phyloP scores from a whole-genome alignment of 148 eudicot species.

The Arbutus unedo region DNA sequence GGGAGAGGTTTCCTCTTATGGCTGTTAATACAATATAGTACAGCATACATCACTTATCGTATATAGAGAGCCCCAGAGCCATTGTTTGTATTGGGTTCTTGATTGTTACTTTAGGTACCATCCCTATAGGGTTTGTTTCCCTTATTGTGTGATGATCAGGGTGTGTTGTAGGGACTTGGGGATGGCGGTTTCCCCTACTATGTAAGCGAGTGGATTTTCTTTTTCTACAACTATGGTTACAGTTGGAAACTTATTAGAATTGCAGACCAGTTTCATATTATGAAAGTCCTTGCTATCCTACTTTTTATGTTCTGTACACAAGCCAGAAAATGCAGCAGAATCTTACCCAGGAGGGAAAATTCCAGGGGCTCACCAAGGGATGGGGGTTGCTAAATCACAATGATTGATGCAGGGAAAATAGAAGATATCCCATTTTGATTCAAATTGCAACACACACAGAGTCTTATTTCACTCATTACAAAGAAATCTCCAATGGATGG shows the following conservation, averaged over 20 bases:
- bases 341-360: neutral
- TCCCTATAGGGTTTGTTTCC: slow-evolving; percentile 51
- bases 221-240: neutral
- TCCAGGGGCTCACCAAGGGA: neutral
- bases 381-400: neutral
- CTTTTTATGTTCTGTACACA: neutral
- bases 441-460: neutral
- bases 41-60: too few relatives aligned
- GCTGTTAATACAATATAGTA: slow-evolving; percentile 22
- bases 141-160: slow-evolving; percentile 21
- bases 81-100: slow-evolving; percentile 25
- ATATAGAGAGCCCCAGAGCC: slow-evolving; percentile 21
- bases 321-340: neutral
- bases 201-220: neutral
- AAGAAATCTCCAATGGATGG: neutral
- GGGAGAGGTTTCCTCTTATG: slow-evolving; percentile 33
- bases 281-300: neutral
- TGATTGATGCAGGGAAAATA: neutral
- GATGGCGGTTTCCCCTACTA: neutral
- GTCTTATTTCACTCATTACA: too few relatives aligned
- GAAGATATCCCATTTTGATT: neutral
- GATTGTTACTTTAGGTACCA: slow-evolving; percentile 20
- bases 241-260: neutral
- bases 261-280: neutral
- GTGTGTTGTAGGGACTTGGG: neutral